Evolutionary conservation across 371 early-diverging fungal genomes (phyloP).

Genomic region (Dinochytrium kinnereticum): DNA sequence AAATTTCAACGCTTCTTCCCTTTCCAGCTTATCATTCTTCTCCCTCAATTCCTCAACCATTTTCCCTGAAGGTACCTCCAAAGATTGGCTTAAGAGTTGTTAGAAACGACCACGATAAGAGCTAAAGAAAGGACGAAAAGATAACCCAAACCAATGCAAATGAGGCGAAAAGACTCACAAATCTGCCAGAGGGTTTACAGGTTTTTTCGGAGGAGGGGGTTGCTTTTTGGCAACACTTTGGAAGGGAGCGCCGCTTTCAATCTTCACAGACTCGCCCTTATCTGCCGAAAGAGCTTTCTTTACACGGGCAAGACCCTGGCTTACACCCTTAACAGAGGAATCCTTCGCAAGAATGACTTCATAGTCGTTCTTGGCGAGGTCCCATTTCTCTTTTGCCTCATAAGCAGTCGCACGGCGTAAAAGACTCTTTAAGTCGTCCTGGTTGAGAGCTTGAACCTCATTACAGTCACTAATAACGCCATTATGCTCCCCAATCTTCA

Average conservation of each 20-base stretch:
- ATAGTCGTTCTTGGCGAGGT: conserved; percentile 75
- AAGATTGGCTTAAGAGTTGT: not conserved
- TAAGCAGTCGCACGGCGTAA: conserved; percentile 78
- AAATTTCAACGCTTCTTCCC: conserved; percentile 79
- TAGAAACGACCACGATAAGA: not conserved
- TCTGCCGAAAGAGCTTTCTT: conserved; percentile 52
- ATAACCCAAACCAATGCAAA: not conserved
- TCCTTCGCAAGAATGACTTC: conserved; percentile 57
- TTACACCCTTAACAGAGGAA: conserved; percentile 55
- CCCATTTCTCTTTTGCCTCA: conserved; percentile 81
- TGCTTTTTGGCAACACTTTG: not conserved
- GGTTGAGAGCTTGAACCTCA: conserved; percentile 45
- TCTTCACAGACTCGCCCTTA: not conserved
- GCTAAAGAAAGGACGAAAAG: not conserved
- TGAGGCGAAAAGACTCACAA: not conserved
- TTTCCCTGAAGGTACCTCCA: conserved; percentile 24
- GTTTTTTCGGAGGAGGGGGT: conserved; percentile 1
- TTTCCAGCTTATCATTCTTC: conserved; percentile 69
- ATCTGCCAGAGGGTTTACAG: conserved; percentile 3
- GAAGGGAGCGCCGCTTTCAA: not conserved
- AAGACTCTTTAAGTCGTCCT: conserved; percentile 73
- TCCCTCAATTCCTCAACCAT: conserved; percentile 65
- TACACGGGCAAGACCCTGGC: conserved; percentile 69
- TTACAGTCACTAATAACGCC: conserved; percentile 71
- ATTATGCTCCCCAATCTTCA: conserved; percentile 86